These are phyloP conservation scores for Sporobolomyces roseus DNA, from an alignment of 768 basidiomycete genomes.

Conservation along the genomic window DNA sequence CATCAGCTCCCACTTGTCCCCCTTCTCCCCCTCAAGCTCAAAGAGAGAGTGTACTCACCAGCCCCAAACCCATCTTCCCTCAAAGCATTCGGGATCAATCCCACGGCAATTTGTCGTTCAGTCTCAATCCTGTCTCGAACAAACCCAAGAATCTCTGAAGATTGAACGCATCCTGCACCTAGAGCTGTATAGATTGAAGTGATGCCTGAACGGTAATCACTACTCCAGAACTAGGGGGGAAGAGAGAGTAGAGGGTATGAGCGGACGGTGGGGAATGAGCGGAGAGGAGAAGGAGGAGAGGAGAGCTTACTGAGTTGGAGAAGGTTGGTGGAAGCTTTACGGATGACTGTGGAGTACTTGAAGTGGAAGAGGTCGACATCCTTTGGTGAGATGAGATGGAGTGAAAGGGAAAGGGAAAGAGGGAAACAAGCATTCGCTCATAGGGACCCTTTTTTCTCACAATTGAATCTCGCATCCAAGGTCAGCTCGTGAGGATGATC, in stretches of 20 bases:
- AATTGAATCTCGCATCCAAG: too few species aligned
- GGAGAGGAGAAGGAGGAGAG: neutral
- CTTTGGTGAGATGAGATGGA: neutral
- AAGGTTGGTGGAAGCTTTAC: constrained; percentile 25
- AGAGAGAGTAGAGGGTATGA: neutral
- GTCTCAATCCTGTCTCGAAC: neutral
- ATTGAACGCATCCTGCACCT: constrained; percentile 5
- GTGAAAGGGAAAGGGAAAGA: neutral
- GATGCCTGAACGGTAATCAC: constrained; percentile 33
- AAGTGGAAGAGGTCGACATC: neutral
- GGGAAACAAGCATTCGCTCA: neutral
- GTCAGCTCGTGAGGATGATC: too few species aligned
- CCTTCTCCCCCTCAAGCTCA: neutral
- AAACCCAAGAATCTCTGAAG: constrained; percentile 10
- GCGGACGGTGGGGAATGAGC: neutral
- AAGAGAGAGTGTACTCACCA: neutral
- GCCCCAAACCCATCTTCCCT: constrained; percentile 11
- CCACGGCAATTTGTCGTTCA: neutral
- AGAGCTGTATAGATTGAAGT: constrained; percentile 8
- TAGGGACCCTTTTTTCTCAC: too few species aligned
- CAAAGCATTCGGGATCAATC: constrained; percentile 17
- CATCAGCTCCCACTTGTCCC: neutral
- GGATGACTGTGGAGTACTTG: neutral
- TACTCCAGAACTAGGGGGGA: constrained; percentile 33
- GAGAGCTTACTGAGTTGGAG: constrained; percentile 15